These are phyloP conservation scores for Malus asiatica DNA, from an alignment of 306 rosid species.

Conservation along the genomic window DNA sequence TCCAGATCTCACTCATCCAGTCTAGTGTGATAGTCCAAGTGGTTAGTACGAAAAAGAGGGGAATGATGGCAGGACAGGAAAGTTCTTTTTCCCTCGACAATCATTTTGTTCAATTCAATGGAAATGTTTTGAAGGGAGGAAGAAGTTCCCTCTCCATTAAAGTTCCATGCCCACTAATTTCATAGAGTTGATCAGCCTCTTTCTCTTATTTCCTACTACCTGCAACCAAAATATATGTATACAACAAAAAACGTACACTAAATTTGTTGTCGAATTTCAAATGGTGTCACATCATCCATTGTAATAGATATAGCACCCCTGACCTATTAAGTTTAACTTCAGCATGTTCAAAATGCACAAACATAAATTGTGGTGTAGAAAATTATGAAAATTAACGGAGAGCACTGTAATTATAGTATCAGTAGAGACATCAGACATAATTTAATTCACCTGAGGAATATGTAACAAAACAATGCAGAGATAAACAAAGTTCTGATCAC, in stretches of 20 bases:
- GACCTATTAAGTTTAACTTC: neutral
- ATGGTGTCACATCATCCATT: neutral
- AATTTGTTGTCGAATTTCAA: neutral
- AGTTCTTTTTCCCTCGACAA: neutral
- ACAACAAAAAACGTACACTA: neutral
- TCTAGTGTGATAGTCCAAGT: neutral
- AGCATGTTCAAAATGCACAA: neutral
- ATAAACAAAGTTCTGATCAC: neutral
- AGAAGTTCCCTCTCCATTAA: neutral
- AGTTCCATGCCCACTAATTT: neutral
- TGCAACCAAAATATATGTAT: neutral
- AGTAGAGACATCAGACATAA: neutral
- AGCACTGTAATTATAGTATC: neutral
- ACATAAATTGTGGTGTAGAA: no score
- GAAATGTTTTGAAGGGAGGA: neutral
- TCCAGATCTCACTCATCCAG: no score
- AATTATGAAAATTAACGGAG: neutral
- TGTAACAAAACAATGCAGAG: neutral
- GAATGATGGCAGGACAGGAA: neutral
- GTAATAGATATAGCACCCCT: neutral
- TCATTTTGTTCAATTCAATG: neutral
- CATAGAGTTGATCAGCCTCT: neutral
- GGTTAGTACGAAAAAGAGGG: neutral
- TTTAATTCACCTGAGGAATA: neutral
- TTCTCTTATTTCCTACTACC: neutral